Evolutionary conservation across 2,329 filamentous ascomycete genomes (phyloP), one percentile per base, ranked within the genome.

Genomic region (Colletotrichum ledebouriae): DNA sequence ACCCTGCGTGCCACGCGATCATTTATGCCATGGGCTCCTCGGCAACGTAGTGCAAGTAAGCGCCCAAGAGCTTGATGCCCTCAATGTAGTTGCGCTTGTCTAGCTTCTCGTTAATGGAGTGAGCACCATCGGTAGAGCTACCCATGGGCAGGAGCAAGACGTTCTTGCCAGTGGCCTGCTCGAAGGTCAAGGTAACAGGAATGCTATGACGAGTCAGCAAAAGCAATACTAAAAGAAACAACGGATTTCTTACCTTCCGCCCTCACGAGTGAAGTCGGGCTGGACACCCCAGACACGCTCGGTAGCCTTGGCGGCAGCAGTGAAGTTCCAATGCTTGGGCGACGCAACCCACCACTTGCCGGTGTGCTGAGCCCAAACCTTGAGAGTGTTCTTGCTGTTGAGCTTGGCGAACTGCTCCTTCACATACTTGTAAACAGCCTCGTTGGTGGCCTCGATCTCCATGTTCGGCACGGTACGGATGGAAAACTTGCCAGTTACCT

Each of bases 311-410:
- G 91, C 89, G 13, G 96, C 96, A 29, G 95, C 95, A 34, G 90
- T 88, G 83, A 98, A 99, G 87, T 99, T 99, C 94, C 96, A 98
- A 87, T 99, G 95, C 83, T 97, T 96, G 34, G 96, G 95, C 77
- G 92, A 94, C 53, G 97, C 94, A 55, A 97, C 94, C 96, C 96
- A 99, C 96, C 96, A 99, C 83, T 98, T 98, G 74, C 96, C 96
- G 68, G 90, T 91, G 84, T 99, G 96, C 81, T 95, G 90, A 67
- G 94, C 86, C 77, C 86, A 90, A 60, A 94, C 90, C 75, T 93
- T 92, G 77, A 97, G 81, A 15, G 86, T 94, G 85, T 99, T 99
- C 87, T 99, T 99, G 81, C 92, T 96, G 72, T 89, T 88, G 39
- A 98, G 87, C 82, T 94, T 94, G 74, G 92, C 90, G 79, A 97